phyloP scores from a whole-genome alignment of 208 protist species.

The Phytomonas sp. region DNA sequence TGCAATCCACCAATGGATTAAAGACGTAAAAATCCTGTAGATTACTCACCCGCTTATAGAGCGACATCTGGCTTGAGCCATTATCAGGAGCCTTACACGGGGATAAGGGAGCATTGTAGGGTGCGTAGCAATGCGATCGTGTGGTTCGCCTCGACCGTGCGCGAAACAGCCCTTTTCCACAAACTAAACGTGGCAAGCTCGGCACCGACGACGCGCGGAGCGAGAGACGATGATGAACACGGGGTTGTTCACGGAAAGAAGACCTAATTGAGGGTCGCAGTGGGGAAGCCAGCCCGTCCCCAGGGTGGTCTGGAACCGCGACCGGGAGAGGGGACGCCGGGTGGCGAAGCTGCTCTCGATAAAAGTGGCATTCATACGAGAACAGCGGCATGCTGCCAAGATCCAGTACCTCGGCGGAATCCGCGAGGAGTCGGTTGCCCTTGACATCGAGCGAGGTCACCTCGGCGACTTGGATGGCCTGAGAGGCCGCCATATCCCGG shows the following conservation, averaged over 20 bases:
- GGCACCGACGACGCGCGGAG: constrained; percentile 43
- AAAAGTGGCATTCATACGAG: constrained; percentile 47
- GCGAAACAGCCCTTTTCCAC: constrained; percentile 15
- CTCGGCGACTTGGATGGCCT: constrained; percentile 17
- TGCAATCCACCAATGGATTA: constrained; percentile 49
- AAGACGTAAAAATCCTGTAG: constrained; percentile 73
- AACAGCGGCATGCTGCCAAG: constrained; percentile 28
- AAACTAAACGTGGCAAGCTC: constrained; percentile 18
- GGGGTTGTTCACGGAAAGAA: not conserved
- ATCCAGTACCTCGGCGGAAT: constrained; percentile 25
- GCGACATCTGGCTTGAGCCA: not conserved
- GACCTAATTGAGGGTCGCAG: constrained; percentile 4
- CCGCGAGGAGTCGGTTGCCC: constrained; percentile 15
- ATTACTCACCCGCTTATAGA: constrained; percentile 2
- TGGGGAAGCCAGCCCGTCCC: not conserved
- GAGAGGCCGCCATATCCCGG: constrained; percentile 12
- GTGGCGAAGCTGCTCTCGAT: constrained; percentile 28
- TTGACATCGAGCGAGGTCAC: constrained; percentile 23
- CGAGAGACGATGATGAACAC: not conserved
- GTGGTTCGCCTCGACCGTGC: not conserved
- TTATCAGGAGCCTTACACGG: not conserved
- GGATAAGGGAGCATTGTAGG: not conserved
- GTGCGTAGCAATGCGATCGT: not conserved
- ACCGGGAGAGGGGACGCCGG: no score
- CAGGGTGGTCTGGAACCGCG: not conserved